Percentiles rank a stretch among this genome's conserved stretches.
Evolutionary conservation across 164 flowering plant species (phyloP).

Genomic region (Vitis riparia): DNA sequence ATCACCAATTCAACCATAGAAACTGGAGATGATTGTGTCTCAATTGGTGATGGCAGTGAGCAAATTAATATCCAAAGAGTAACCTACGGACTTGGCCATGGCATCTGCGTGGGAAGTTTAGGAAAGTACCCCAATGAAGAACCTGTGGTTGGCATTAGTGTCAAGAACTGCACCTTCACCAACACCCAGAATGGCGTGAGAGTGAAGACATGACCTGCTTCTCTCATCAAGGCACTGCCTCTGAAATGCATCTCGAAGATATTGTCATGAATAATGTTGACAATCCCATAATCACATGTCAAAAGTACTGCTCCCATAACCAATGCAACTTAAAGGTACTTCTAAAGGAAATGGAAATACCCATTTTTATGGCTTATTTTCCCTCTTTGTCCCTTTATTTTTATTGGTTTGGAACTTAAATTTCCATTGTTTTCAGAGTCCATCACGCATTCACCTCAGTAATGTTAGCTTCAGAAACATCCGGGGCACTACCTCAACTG

Average conservation of each 20-base stretch:
- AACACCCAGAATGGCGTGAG: slow-evolving; percentile 22
- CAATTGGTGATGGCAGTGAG: not conserved
- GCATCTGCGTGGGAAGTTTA: slow-evolving; percentile 28
- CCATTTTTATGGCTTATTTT: not conserved
- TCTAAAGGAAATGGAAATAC: too few relatives aligned
- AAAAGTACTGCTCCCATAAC: slow-evolving; percentile 25
- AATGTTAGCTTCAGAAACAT: slow-evolving; percentile 30
- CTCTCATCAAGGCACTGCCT: not conserved
- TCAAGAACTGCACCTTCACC: slow-evolving; percentile 12
- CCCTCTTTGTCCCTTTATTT: not conserved
- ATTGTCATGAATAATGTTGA: slow-evolving; percentile 17
- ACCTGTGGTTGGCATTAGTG: slow-evolving; percentile 9
- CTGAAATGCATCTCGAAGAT: slow-evolving; percentile 12
- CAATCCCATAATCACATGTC: slow-evolving; percentile 29
- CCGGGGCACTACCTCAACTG: slow-evolving; percentile 20
- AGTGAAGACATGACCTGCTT: slow-evolving; percentile 24
- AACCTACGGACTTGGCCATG: slow-evolving; percentile 21
- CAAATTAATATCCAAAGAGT: slow-evolving; percentile 7
- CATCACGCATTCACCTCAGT: slow-evolving; percentile 26
- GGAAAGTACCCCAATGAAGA: slow-evolving; percentile 11
- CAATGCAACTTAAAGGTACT: slow-evolving; percentile 12
- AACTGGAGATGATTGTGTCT: slow-evolving; percentile 52
- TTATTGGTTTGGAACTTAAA: not conserved
- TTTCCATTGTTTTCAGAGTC: not conserved
- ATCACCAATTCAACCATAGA: slow-evolving; percentile 17